These are phyloP conservation scores for Lachnellula occidentalis DNA, from an alignment of 2,329 filamentous ascomycete species.

Conservation along the genomic window DNA sequence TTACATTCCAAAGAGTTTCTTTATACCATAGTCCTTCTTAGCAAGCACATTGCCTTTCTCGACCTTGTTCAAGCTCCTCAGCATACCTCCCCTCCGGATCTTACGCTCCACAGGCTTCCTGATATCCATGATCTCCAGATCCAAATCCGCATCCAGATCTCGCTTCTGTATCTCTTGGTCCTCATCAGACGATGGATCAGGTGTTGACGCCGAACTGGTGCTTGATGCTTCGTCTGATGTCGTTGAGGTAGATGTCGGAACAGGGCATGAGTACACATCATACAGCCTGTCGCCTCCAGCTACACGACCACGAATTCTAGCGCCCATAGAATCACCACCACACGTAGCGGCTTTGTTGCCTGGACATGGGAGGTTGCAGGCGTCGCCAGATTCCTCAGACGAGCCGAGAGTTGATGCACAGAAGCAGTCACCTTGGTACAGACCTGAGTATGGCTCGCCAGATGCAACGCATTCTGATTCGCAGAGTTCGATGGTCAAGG, in stretches of 20 bases:
- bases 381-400: not conserved
- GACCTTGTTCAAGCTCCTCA: slow-evolving; percentile 1
- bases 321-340: not conserved
- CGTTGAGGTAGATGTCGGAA: no score
- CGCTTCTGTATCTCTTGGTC: no score
- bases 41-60: slow-evolving; percentile 8
- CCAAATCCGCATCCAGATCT: no score
- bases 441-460: slow-evolving; percentile 5
- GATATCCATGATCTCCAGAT: no score
- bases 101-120: no score
- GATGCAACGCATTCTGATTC: slow-evolving; percentile 8
- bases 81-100: not conserved
- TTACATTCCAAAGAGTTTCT: not conserved
- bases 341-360: not conserved
- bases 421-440: slow-evolving; percentile 4
- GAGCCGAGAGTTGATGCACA: slow-evolving; percentile 1
- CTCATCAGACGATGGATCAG: no score
- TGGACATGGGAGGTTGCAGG: slow-evolving; percentile 3
- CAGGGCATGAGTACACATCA: no score
- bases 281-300: no score
- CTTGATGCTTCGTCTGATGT: no score
- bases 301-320: no score
- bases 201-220: no score
- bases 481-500: slow-evolving; percentile 7
- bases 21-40: slow-evolving; percentile 8